Conservation (phyloP, 73 alveolate genomes). For the Symbiodinium natans region DNA sequence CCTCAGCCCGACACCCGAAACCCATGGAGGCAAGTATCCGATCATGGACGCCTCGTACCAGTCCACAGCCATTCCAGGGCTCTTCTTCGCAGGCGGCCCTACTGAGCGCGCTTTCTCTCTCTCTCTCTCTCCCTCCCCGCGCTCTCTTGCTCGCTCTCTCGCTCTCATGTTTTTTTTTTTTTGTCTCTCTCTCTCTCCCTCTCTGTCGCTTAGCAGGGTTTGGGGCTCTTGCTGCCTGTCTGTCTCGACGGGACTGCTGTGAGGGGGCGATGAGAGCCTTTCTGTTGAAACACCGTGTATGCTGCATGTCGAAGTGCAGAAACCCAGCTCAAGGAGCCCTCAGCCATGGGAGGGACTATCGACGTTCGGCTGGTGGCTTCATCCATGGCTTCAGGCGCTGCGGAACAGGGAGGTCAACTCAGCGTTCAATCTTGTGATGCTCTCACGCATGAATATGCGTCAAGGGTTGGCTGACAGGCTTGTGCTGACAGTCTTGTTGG, state of each 20-base stretch:
- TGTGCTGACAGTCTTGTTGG: too few relatives aligned
- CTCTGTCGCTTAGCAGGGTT: too few relatives aligned
- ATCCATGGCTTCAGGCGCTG: slow-evolving; percentile 75
- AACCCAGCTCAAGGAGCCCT: slow-evolving; percentile 13
- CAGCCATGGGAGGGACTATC: slow-evolving; percentile 69
- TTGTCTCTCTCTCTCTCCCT: too few relatives aligned
- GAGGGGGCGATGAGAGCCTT: not conserved
- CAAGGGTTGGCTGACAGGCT: too few relatives aligned
- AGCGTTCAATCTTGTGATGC: too few relatives aligned
- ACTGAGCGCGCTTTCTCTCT: not conserved
- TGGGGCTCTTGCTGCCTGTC: not conserved
- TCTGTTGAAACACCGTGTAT: not conserved
- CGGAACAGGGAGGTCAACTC: not conserved
- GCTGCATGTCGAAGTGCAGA: not conserved
- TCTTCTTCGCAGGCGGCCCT: slow-evolving; percentile 37
- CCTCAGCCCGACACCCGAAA: not conserved
- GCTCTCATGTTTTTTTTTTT: too few relatives aligned
- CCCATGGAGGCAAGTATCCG: slow-evolving; percentile 18
- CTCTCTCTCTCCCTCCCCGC: too few relatives aligned
- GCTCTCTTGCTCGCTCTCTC: too few relatives aligned
- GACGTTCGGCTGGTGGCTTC: slow-evolving; percentile 79
- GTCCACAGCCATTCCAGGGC: slow-evolving; percentile 26
- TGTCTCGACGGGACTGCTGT: not conserved
- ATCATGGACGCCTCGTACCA: slow-evolving; percentile 57
- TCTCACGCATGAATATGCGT: too few relatives aligned